Conservation (phyloP, 164 flowering plant species). For the Dillenia turbinata region DNA sequence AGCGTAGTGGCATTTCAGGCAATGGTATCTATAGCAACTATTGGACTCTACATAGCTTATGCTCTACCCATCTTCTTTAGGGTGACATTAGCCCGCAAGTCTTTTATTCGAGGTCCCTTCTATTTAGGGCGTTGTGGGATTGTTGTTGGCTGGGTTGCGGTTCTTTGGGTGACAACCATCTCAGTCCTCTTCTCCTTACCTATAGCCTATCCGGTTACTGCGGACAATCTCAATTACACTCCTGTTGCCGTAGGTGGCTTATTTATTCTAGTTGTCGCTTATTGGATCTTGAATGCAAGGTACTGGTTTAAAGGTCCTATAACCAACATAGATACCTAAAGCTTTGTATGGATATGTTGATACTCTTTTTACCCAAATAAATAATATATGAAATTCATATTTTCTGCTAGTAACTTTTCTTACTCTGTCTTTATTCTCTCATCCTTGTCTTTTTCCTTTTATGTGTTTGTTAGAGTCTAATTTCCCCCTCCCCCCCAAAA, state of each 20-base stretch:
- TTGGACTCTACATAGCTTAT: constrained; percentile 90
- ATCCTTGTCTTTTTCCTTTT: no score
- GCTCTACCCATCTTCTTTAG: constrained; percentile 86
- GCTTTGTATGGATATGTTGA: not conserved
- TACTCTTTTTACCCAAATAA: no score
- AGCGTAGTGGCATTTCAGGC: constrained; percentile 83
- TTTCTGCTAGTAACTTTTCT: no score
- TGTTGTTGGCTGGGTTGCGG: constrained; percentile 84
- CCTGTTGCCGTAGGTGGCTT: constrained; percentile 89
- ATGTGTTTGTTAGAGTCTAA: no score
- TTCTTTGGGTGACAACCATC: constrained; percentile 79
- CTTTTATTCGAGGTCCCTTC: constrained; percentile 82
- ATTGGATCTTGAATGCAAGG: constrained; percentile 70
- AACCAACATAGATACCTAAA: constrained; percentile 44
- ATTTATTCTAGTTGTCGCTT: constrained; percentile 39
- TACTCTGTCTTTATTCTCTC: no score
- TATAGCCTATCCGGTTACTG: constrained; percentile 69
- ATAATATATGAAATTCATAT: no score
- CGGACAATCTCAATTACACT: constrained; percentile 82
- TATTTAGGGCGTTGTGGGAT: constrained; percentile 74
- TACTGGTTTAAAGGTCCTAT: constrained; percentile 81
- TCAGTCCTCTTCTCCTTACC: constrained; percentile 90
- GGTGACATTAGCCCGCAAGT: constrained; percentile 76
- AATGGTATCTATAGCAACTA: constrained; percentile 94
- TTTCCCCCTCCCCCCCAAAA: no score